Percentiles rank a stretch among this genome's conserved stretches.
Evolutionary conservation across 2,329 filamentous ascomycete genomes (phyloP).

Genomic region (Fusarium liriodendri): DNA sequence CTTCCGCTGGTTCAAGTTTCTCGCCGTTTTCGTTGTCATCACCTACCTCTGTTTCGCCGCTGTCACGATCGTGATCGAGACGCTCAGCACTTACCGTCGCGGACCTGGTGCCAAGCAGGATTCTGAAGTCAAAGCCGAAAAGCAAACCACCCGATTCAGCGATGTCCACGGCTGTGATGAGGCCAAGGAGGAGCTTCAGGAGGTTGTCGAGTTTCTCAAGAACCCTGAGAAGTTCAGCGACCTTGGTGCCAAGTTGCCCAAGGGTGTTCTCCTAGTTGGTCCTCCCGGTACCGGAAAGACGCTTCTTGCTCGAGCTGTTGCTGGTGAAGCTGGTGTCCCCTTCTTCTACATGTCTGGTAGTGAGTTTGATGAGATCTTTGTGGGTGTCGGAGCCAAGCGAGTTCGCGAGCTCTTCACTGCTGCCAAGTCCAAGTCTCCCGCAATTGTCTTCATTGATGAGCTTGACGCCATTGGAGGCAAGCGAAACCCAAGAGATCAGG

Average conservation of each 20-base stretch:
- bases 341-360: conserved; percentile 99
- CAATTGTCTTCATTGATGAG: conserved; percentile 97
- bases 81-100: conserved; percentile 81
- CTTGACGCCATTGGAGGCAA: conserved; percentile 94
- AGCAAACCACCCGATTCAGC: conserved; percentile 89
- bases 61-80: conserved; percentile 85
- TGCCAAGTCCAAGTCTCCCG: conserved; percentile 86
- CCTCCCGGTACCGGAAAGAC: conserved; percentile 99
- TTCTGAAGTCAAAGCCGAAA: conserved; percentile 90
- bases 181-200: conserved; percentile 96
- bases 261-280: conserved; percentile 93
- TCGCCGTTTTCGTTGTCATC: conserved; percentile 81
- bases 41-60: conserved; percentile 83
- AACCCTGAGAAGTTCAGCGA: conserved; percentile 94
- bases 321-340: conserved; percentile 94
- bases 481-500: conserved; percentile 90
- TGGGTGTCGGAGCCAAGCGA: conserved; percentile 95
- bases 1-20: conserved; percentile 93
- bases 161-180: conserved; percentile 98
- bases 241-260: conserved; percentile 95
- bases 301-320: conserved; percentile 91
- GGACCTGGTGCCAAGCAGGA: conserved; percentile 74
- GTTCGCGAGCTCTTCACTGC: conserved; percentile 91
- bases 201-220: conserved; percentile 95
- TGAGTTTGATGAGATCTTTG: conserved; percentile 98